These are phyloP conservation scores for Corynespora cassiicola DNA, from an alignment of 2,329 filamentous ascomycete genomes.

Conservation along the genomic window DNA sequence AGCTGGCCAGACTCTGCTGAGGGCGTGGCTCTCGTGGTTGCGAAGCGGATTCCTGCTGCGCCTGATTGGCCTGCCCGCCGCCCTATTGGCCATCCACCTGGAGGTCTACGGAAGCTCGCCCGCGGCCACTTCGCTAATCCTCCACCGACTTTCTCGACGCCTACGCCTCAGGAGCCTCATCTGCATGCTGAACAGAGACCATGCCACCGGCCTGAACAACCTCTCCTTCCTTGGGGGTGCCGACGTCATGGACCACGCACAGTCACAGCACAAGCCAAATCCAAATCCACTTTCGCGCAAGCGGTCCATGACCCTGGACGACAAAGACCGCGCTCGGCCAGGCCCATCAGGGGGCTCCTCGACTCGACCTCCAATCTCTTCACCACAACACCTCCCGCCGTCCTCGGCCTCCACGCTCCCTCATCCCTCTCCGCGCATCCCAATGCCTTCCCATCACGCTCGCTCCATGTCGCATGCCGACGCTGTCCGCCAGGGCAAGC, in stretches of 20 bases:
- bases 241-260: constrained; percentile 38
- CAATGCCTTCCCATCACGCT: constrained; percentile 35
- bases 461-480: constrained; percentile 45
- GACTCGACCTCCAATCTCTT: constrained; percentile 16
- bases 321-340: constrained; percentile 28
- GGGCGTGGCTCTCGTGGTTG: constrained; percentile 36
- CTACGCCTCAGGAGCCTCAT: constrained; percentile 28
- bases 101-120: constrained; percentile 37
- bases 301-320: constrained; percentile 31
- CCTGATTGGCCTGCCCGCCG: constrained; percentile 33
- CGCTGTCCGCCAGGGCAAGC: constrained; percentile 47
- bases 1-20: constrained; percentile 32
- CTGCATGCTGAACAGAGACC: constrained; percentile 26
- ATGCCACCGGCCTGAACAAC: constrained; percentile 26
- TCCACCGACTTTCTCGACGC: constrained; percentile 42
- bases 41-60: constrained; percentile 29
- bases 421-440: constrained; percentile 18
- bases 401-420: constrained; percentile 20
- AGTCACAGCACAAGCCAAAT: constrained; percentile 20
- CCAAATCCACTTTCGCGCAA: constrained; percentile 17
- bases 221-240: constrained; percentile 27
- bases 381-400: constrained; percentile 17
- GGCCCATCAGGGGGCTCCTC: constrained; percentile 18
- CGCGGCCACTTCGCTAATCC: constrained; percentile 37
- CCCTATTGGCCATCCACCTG: constrained; percentile 36